These are phyloP conservation scores for Takakia lepidozioides DNA, from an alignment of 225 moss, liverwort and hornwort species.

Conservation along the genomic window DNA sequence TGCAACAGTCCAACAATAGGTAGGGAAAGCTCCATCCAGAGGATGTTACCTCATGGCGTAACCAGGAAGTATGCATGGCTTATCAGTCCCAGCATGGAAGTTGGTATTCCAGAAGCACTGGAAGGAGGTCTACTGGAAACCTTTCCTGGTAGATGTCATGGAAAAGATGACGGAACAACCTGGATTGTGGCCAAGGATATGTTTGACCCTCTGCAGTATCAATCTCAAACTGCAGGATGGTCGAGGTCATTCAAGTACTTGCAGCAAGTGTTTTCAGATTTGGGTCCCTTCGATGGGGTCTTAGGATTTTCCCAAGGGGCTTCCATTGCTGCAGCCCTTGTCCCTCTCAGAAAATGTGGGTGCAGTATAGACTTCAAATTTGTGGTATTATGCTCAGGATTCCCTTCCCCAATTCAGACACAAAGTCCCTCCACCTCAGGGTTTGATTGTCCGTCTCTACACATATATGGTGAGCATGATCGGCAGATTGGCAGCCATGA, in stretches of 20 bases:
- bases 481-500: conserved; percentile 48
- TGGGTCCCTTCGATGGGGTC: conserved; percentile 88
- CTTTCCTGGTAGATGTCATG: background rate
- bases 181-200: conserved; percentile 1
- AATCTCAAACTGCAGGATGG: conserved; percentile 80
- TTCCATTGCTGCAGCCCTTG: conserved; percentile 68
- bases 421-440: conserved; percentile 21
- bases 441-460: conserved; percentile 60
- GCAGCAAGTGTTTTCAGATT: conserved; percentile 43
- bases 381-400: conserved; percentile 90
- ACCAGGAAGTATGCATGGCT: conserved; percentile 78
- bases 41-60: conserved; percentile 1
- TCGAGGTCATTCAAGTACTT: conserved; percentile 57
- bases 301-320: conserved; percentile 98
- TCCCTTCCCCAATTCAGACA: conserved; percentile 43
- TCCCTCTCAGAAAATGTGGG: conserved; percentile 15
- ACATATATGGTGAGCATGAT: conserved; percentile 71
- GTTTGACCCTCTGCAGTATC: conserved; percentile 43
- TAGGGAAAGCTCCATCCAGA: too few relatives aligned
- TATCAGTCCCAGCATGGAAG: conserved; percentile 30
- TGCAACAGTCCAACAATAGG: too few relatives aligned
- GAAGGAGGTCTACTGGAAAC: too few relatives aligned
- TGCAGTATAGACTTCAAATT: conserved; percentile 52
- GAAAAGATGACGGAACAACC: background rate
- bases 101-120: background rate